A percentile compares a stretch with the other conserved stretches of the same genome.
Evolutionary conservation across 257 asterid genomes (phyloP).

Genomic region (Solanum bukasovii): DNA sequence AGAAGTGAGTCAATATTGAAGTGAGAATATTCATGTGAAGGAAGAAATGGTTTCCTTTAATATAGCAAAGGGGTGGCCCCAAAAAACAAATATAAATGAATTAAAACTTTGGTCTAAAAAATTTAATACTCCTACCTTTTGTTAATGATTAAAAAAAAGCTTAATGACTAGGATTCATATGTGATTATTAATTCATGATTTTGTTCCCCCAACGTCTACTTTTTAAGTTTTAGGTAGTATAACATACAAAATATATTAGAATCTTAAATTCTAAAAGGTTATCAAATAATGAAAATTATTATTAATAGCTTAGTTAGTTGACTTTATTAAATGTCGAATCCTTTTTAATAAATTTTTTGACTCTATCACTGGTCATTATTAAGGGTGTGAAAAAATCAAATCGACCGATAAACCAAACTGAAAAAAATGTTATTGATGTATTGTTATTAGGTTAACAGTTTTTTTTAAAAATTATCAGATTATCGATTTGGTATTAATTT

Average conservation of each 20-base stretch:
- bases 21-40: neutral
- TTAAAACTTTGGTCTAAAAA: neutral
- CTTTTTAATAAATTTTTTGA: too few relatives aligned
- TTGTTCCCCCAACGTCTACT: neutral
- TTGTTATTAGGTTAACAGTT: too few relatives aligned
- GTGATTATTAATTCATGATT: neutral
- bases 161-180: neutral
- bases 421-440: too few relatives aligned
- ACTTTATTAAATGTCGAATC: too few relatives aligned
- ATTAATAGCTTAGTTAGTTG: too few relatives aligned
- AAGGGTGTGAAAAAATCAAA: too few relatives aligned
- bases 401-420: accelerated
- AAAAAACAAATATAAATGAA: neutral
- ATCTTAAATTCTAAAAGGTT: neutral
- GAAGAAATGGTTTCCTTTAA: neutral
- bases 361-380: accelerated
- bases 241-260: neutral
- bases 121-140: neutral
- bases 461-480: accelerated
- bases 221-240: neutral
- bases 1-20: neutral
- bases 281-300: neutral
- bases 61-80: neutral
- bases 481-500: too few relatives aligned
- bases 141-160: neutral